phyloP scores from a whole-genome alignment of 192 early-diverging fungal genomes.

The Mortierella claussenii region DNA sequence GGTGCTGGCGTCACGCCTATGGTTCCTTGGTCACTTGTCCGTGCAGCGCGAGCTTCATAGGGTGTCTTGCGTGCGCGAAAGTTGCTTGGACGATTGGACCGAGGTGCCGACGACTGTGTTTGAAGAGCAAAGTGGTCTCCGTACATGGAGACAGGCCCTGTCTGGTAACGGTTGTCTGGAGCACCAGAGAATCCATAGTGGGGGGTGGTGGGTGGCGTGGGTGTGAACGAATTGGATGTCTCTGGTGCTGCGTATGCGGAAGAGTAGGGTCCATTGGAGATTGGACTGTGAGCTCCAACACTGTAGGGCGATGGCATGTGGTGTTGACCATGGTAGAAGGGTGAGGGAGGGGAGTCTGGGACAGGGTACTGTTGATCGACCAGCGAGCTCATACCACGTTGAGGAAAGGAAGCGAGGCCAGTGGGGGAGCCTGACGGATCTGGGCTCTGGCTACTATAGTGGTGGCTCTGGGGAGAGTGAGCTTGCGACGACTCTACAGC shows the following conservation, averaged over 20 bases:
- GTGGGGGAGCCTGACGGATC: conserved; percentile 48
- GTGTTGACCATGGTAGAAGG: conserved; percentile 44
- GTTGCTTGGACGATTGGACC: conserved; percentile 18
- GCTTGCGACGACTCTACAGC: conserved; percentile 7
- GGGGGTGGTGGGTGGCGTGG: conserved; percentile 42
- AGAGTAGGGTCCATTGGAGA: conserved; percentile 28
- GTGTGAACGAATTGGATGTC: conserved; percentile 37
- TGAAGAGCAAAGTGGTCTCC: conserved; percentile 42
- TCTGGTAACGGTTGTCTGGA: conserved; percentile 31
- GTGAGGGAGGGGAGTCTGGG: conserved; percentile 33
- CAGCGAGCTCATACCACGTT: conserved; percentile 33
- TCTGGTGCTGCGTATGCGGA: conserved; percentile 25
- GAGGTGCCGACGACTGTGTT: conserved; percentile 8
- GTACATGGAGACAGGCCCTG: conserved; percentile 29
- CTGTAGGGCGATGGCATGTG: conserved; percentile 48
- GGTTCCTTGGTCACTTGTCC: neutral
- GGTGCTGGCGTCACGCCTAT: conserved; percentile 18
- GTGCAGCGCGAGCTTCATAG: conserved; percentile 16
- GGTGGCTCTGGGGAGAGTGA: conserved; percentile 31
- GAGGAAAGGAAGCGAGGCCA: conserved; percentile 29
- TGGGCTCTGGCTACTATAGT: conserved; percentile 44
- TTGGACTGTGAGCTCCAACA: conserved; percentile 49
- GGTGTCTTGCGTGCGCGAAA: conserved; percentile 43
- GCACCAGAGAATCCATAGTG: conserved; percentile 40
- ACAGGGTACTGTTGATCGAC: conserved; percentile 26